Evolutionary conservation across 148 eudicot genomes (phyloP).

Genomic region (Limonium bicolor): DNA sequence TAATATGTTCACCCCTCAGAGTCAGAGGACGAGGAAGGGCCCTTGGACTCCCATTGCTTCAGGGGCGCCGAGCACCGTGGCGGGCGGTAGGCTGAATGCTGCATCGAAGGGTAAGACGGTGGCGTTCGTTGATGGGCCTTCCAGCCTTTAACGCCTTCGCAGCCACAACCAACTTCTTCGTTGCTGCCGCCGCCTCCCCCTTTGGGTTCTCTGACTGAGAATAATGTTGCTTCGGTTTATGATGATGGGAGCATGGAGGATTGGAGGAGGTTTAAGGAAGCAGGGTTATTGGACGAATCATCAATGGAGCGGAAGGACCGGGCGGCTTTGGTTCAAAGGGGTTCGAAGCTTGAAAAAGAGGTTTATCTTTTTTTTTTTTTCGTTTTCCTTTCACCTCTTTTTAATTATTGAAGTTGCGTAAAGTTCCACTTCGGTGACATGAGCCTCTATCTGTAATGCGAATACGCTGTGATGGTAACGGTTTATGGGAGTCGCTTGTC

Average conservation of each 20-base stretch:
- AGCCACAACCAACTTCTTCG: no score
- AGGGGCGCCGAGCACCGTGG: slow-evolving; percentile 13
- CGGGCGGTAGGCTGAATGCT: slow-evolving; percentile 2
- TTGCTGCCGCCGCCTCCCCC: slow-evolving; percentile 47
- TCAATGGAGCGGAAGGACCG: slow-evolving; percentile 42
- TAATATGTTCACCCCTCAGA: slow-evolving; percentile 65
- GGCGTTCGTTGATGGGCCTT: slow-evolving; percentile 40
- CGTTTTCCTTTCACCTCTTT: no score
- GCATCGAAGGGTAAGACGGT: slow-evolving; percentile 37
- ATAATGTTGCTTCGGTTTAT: slow-evolving; percentile 1
- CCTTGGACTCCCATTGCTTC: slow-evolving; percentile 20
- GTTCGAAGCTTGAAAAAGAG: slow-evolving; percentile 50
- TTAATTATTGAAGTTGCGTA: no score
- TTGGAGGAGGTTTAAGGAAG: slow-evolving; percentile 76
- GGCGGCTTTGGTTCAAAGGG: slow-evolving; percentile 26
- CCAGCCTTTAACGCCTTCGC: no score
- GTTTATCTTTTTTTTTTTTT: no score
- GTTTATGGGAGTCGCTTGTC: no score
- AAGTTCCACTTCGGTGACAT: no score
- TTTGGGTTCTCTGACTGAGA: slow-evolving; percentile 20
- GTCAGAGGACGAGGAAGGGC: no score
- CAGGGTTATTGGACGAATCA: slow-evolving; percentile 53
- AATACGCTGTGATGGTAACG: no score
- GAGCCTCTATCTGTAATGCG: no score
- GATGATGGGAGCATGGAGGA: slow-evolving; percentile 33